Evolutionary conservation across 352 stramenopile species (phyloP).

Genomic region (Globisporangium irregulare): DNA sequence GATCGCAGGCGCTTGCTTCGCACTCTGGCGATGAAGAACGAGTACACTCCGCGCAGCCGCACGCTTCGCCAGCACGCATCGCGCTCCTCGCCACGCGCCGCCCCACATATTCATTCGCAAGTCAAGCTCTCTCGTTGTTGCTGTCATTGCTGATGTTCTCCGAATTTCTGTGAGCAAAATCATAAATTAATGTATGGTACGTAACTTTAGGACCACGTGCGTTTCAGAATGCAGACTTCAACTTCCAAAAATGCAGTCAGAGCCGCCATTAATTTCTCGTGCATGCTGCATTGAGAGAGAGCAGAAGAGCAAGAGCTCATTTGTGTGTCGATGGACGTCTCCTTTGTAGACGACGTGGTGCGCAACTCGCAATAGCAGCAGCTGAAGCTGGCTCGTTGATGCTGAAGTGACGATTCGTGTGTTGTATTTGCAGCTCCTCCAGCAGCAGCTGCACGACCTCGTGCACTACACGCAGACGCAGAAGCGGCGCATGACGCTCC

Average conservation of each 20-base stretch:
- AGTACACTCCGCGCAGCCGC: background rate
- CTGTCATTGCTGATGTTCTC: background rate
- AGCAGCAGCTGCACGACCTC: constrained; percentile 70
- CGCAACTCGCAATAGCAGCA: background rate
- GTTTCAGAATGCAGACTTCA: constrained; percentile 13
- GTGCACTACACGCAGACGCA: constrained; percentile 46
- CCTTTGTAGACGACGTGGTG: constrained; percentile 17
- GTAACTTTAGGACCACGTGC: background rate
- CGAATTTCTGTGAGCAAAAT: background rate
- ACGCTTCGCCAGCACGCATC: constrained; percentile 6
- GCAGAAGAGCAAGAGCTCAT: background rate
- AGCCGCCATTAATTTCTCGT: background rate
- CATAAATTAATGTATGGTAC: background rate
- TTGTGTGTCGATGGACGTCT: constrained; percentile 11
- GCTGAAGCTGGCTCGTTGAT: too few relatives aligned
- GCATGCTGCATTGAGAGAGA: background rate
- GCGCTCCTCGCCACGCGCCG: constrained; percentile 1
- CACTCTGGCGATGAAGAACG: constrained; percentile 3
- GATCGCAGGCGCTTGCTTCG: background rate
- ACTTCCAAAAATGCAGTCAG: constrained; percentile 2
- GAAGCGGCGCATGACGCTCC: constrained; percentile 39
- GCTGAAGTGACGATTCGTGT: background rate
- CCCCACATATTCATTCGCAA: constrained; percentile 2
- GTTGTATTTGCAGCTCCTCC: constrained; percentile 25
- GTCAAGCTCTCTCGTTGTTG: background rate